Evolutionary conservation across 345 rosid species (phyloP).

Genomic region (Euclidium syriacum): DNA sequence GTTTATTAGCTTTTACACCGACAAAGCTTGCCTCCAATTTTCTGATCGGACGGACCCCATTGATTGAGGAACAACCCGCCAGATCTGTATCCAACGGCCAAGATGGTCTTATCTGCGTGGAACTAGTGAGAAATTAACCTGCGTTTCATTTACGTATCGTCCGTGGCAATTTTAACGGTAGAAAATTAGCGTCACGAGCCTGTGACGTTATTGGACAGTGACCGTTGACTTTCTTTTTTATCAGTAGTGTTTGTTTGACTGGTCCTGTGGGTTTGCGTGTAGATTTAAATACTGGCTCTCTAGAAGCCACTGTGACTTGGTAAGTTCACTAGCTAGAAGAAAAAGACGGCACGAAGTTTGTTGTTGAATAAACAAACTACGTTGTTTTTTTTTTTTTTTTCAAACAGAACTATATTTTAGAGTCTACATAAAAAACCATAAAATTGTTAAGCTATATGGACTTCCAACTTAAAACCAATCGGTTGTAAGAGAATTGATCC

Average conservation of each 20-base stretch:
- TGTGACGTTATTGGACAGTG: slow-evolving; percentile 14
- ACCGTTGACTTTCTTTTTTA: slow-evolving; percentile 7
- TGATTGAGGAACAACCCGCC: slow-evolving; percentile 21
- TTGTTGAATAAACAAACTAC: not conserved
- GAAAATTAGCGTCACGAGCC: not conserved
- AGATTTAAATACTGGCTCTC: not conserved
- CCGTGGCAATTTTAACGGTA: slow-evolving; percentile 16
- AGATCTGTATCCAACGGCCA: slow-evolving; percentile 28
- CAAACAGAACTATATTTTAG: too few relatives aligned
- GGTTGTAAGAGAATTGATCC: too few relatives aligned
- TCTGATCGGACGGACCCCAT: slow-evolving; percentile 19
- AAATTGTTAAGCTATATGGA: too few relatives aligned
- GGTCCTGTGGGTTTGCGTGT: slow-evolving; percentile 10
- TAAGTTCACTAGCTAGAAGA: not conserved
- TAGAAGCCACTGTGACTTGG: slow-evolving; percentile 20
- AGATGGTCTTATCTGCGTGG: slow-evolving; percentile 1
- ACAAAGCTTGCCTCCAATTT: slow-evolving; percentile 14
- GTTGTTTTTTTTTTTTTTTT: too few relatives aligned
- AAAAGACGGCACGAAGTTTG: not conserved
- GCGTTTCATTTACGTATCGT: slow-evolving; percentile 6
- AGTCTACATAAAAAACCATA: too few relatives aligned
- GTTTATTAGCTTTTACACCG: slow-evolving; percentile 17
- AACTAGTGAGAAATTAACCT: slow-evolving; percentile 18
- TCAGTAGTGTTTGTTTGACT: not conserved
- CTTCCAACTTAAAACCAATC: too few relatives aligned